Conservation (phyloP, 148 eudicot species). For the Drosera capensis region DNA sequence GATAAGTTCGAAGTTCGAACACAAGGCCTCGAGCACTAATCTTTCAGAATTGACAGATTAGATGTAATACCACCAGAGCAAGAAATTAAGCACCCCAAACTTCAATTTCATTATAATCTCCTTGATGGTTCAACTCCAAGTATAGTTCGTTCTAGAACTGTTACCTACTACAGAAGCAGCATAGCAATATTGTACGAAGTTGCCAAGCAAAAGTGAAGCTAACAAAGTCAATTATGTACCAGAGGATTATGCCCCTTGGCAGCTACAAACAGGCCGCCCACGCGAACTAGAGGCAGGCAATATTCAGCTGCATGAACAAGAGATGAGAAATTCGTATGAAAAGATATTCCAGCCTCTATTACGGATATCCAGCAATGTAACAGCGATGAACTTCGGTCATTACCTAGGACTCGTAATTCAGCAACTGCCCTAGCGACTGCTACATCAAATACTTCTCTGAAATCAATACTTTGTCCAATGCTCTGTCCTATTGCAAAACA, state of each 20-base stretch:
- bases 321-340: slow-evolving; percentile 3
- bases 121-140: no score
- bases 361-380: background rate
- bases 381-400: background rate
- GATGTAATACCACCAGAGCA: no score
- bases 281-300: slow-evolving; percentile 86
- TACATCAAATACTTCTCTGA: slow-evolving; percentile 71
- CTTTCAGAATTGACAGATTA: no score
- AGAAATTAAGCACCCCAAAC: no score
- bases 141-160: no score
- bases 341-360: background rate
- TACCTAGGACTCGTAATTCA: slow-evolving; percentile 80
- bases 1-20: no score
- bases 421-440: slow-evolving; percentile 96
- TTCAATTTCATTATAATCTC: no score
- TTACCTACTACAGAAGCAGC: no score
- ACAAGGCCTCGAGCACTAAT: no score
- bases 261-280: slow-evolving; percentile 88
- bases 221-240: slow-evolving; percentile 34
- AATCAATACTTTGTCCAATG: slow-evolving; percentile 47
- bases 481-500: slow-evolving; percentile 44
- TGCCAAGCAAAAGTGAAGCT: no score
- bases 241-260: slow-evolving; percentile 93
- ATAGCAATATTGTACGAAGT: no score
- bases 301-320: slow-evolving; percentile 53